Conservation (phyloP, 768 basidiomycete species). For the Trametes elegans region DNA sequence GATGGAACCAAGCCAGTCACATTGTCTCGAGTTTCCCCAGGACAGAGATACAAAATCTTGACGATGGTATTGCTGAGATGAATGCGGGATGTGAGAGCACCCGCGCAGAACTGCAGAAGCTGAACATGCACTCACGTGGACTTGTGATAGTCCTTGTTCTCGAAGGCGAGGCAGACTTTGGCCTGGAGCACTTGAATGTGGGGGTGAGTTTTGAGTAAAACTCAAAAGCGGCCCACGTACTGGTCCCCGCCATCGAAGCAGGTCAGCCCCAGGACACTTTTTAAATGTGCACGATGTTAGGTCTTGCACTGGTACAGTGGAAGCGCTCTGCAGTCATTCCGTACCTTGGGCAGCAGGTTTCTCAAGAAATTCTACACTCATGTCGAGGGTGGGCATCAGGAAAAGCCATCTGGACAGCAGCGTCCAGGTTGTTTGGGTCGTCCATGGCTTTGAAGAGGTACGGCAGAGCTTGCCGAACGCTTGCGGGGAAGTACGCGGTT, state of each 20-base stretch:
- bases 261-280: conserved; percentile 29
- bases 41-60: conserved; percentile 44
- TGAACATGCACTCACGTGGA: conserved; percentile 31
- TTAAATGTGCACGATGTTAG: conserved; percentile 29
- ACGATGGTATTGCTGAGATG: conserved; percentile 35
- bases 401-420: conserved; percentile 37
- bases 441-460: conserved; percentile 41
- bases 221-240: conserved; percentile 38
- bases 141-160: conserved; percentile 32
- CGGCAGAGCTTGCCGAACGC: conserved; percentile 36
- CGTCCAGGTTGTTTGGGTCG: conserved; percentile 41
- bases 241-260: conserved; percentile 40
- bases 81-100: neutral
- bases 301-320: conserved; percentile 24
- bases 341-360: conserved; percentile 27
- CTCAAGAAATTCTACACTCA: conserved; percentile 30
- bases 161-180: conserved; percentile 35
- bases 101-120: neutral
- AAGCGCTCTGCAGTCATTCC: neutral
- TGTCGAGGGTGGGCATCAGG: conserved; percentile 30
- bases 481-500: no score
- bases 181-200: conserved; percentile 46
- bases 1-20: conserved; percentile 38
- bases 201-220: conserved; percentile 39
- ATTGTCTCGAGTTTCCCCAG: conserved; percentile 41